Base-by-base conservation (phyloP, 192 early-diverging fungal species). In the Umbelopsis isabellina region DNA sequence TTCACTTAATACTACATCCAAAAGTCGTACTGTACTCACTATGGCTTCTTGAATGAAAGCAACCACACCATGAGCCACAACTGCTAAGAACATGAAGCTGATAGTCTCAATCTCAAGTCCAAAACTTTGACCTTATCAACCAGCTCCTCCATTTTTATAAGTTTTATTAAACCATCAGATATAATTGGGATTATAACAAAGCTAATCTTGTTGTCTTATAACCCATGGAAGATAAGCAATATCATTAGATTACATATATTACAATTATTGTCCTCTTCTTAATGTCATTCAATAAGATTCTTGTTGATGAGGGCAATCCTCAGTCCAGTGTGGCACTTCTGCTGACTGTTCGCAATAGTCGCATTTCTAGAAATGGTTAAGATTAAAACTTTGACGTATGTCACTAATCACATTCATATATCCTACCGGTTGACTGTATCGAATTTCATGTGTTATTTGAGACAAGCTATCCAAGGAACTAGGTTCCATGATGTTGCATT, bases 281-380 rank as follows among this genome's bases (percentile, higher is more conserved):
- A 50, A 52, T 25, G 2, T 1, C 27, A 8, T 25, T 61, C 23
- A 61, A 35, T 61, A 61, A 35, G 15, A 16, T 8, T 61, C 55
- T 35, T 61, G 55, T 11, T 61, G 55, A 25, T 35, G 18, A 27
- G 55, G 55, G 18, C 55, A 61, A 35, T 61, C 55, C 11, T 61
- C 55, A 18, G 55, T 61, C 55, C 55, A 61, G 8, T 61, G 55
- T 25, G 55, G 55, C 37, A 61, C 33, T 35, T 61, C 55, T 16
- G 55, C 55, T 3, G 55, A 27, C 33, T 15, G 7, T 25, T 61
- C 55, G n/a, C 55, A 61, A 35, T 61, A 61, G 13, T 61, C 55
- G 30, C 55, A 61, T 16, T 61, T 30, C 55, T 61, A 35, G 2
- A 18, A 6, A 2, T 15, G 6, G 6, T 25, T 5, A 35, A 9